Conservation (phyloP, 2,329 filamentous ascomycete genomes). For the Nigrospora oryzae region DNA sequence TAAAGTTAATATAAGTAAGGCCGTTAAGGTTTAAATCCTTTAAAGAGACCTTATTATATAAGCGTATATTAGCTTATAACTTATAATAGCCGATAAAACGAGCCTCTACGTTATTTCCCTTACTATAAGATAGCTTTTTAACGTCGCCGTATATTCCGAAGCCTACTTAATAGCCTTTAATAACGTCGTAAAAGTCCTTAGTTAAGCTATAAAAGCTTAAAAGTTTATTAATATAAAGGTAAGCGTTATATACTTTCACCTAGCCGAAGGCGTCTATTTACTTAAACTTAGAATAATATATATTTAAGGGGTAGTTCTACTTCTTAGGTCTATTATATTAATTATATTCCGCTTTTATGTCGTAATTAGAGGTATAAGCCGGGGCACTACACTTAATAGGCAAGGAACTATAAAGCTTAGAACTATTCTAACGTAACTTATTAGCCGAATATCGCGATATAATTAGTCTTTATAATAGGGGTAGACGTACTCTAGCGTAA, state of each 20-base stretch:
- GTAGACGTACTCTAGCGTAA: constrained; percentile 7
- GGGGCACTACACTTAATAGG: constrained; percentile 10
- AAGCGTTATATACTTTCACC: not conserved
- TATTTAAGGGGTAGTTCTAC: constrained; percentile 23
- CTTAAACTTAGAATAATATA: constrained; percentile 22
- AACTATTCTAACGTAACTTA: not conserved
- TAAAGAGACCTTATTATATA: not conserved
- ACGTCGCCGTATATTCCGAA: not conserved
- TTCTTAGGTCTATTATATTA: constrained; percentile 11
- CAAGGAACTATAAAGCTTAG: constrained; percentile 2
- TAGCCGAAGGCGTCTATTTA: not conserved
- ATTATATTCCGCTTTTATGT: constrained; percentile 24
- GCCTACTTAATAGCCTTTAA: not conserved
- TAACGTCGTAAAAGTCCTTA: not conserved
- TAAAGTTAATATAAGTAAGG: not conserved
- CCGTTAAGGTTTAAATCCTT: not conserved
- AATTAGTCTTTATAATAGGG: not conserved
- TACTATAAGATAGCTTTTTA: not conserved
- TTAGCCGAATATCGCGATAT: too few species aligned
- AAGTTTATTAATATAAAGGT: not conserved
- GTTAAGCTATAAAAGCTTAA: not conserved
- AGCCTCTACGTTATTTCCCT: not conserved
- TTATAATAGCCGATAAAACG: not conserved
- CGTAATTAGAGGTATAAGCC: constrained; percentile 21
- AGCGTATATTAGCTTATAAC: not conserved